Base-by-base conservation (phyloP, 108 stramenopile species). In the Cyclotella atomus region DNA sequence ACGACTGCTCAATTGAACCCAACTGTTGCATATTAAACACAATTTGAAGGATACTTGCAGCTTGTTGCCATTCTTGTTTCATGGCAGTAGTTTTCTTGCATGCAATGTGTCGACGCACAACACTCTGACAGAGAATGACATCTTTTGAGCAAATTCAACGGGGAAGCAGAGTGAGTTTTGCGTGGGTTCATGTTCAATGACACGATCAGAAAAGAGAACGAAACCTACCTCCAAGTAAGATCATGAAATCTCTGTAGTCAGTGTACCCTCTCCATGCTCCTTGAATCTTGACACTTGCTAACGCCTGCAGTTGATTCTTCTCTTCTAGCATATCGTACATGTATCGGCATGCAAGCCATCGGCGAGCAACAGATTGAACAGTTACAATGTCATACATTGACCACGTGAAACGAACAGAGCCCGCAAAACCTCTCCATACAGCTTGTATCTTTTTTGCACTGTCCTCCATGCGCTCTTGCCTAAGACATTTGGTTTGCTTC, bases 81-180 rank as follows among this genome's bases (percentile, higher is more conserved):
- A 14, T 23, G 15, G 56, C 56, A 3, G 30, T 10, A 4, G 30
- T 9, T 23, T 52, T 52, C 2, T 9, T 23, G 20, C 20, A 59
- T 34, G 56, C 56, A 17, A 59, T 33, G 16, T 59, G 56, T 19
- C 56, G 29, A 12, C 56, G 56, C 17, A 59, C 29, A 1, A 59
- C 16, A 4, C 30, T 33, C 56, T 59, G 56, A 33, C 56, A 59
- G 32, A 59, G 25, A 9, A 59, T 59, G 0, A 59, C 24, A 30
- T 59, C 56, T 59, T n/a, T n/a, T n/a, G n/a, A n/a, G n/a, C n/a
- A n/a, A n/a, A n/a, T n/a, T n/a, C n/a, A n/a, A n/a, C n/a, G n/a
- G n/a, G n/a, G n/a, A n/a, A n/a, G n/a, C n/a, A n/a, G n/a, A n/a
- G n/a, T n/a, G n/a, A n/a, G n/a, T n/a, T n/a, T n/a, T n/a, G n/a